Evolutionary conservation across 176 grass and related monocot species (phyloP), one percentile per base, ranked within the genome.

Genomic region (Poa annua): DNA sequence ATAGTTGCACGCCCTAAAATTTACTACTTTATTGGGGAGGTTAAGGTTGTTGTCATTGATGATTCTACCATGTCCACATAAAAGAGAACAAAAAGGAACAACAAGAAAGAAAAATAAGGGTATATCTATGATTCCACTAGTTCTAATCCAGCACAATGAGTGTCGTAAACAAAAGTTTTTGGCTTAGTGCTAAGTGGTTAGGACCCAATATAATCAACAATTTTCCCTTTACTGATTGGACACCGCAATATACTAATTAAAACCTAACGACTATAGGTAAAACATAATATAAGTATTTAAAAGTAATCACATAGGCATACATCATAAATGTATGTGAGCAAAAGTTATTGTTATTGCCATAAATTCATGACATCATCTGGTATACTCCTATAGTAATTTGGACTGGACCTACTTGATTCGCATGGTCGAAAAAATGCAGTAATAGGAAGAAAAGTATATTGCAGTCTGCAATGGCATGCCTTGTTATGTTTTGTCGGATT

Each of bases 41-140:
- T 90, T 86, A 86, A 90, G 88, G 74, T 89, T 89, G 25, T 17
- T 25, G 38, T 56, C 72, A 49, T 54, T 45, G 70, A 52, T 89
- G 83, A 44, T 64, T 86, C 78, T 47, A 24, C 62, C 65, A 36
- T 78, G 55, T 82, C 88, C 79, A 86, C 88, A 86, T 73, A 82
- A 82, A 86, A 72, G 14, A 89, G 48, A 64, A 85, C 17, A 50
- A 65, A 85, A 77, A 63, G 52, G 22, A 13, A 71, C 45, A 77
- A 16, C 22, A 29, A 7, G 52, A 32, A 3, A 3, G 19, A 5
- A 20, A 8, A 2, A 34, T 7, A 52, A 25, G 52, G n/a, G 8
- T 8, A 10, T 25, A 16, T 2, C 25, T 49, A 16, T 57, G 38
- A 55, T 44, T 44, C 9, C 22, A 77, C 66, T 67, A 11, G 22